A percentile compares a stretch with the other conserved stretches of the same genome.
phyloP scores from a whole-genome alignment of 768 basidiomycete species.

The Pulveroboletus sp. region DNA sequence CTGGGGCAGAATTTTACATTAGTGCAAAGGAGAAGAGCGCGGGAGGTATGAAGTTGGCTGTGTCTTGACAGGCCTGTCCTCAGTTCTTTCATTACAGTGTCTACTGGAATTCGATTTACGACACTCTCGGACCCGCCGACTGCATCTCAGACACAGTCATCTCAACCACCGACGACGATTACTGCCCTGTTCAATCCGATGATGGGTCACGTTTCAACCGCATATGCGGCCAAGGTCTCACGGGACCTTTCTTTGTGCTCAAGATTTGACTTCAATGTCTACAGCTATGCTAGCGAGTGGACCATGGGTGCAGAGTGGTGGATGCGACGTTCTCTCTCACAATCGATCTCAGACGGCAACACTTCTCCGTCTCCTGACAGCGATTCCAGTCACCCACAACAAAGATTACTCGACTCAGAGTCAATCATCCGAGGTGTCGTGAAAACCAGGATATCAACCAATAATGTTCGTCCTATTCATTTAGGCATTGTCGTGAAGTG shows the following conservation, averaged over 20 bases:
- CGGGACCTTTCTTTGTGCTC: constrained; percentile 83
- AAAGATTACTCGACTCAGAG: constrained; percentile 3
- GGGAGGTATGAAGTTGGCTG: constrained; percentile 54
- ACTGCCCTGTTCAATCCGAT: constrained; percentile 96
- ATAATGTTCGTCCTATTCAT: constrained; percentile 56
- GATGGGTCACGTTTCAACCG: constrained; percentile 88
- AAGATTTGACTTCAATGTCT: constrained; percentile 94
- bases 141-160: constrained; percentile 50
- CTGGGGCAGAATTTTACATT: constrained; percentile 92
- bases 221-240: constrained; percentile 87
- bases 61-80: constrained; percentile 1
- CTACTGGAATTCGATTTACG: constrained; percentile 91
- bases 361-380: not conserved
- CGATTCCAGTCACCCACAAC: constrained; percentile 10
- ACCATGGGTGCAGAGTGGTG: constrained; percentile 96
- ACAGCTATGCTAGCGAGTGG: constrained; percentile 96
- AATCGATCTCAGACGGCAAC: constrained; percentile 18
- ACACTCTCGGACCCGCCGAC: constrained; percentile 82
- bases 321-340: constrained; percentile 59
- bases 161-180: constrained; percentile 90
- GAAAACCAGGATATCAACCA: constrained; percentile 87
- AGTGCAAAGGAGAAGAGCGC: constrained; percentile 92
- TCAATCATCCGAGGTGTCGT: constrained; percentile 73
- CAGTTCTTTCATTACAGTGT: constrained; percentile 49
- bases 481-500: not conserved